phyloP scores from a whole-genome alignment of 2,329 filamentous ascomycete species.

The Thielaviopsis cerberus region DNA sequence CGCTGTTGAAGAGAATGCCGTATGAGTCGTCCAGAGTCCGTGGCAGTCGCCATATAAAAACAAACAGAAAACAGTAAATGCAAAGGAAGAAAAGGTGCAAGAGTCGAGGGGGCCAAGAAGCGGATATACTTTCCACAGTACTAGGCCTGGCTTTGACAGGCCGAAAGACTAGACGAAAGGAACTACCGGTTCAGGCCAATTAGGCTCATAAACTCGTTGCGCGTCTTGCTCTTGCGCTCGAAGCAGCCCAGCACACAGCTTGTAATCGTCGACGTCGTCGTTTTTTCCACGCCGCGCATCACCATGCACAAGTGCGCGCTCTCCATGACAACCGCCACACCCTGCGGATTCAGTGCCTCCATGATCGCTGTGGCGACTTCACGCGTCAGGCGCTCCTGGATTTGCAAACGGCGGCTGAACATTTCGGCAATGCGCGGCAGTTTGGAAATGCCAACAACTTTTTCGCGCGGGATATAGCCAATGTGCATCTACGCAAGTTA shows the following conservation, averaged over 20 bases:
- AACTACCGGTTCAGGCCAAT: conserved; percentile 36
- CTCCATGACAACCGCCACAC: conserved; percentile 94
- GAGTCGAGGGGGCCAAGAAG: background rate
- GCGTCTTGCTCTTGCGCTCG: conserved; percentile 76
- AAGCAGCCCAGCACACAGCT: conserved; percentile 97
- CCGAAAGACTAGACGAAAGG: background rate
- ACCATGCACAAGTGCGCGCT: conserved; percentile 96
- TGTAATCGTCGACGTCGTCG: conserved; percentile 68
- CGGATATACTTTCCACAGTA: conserved; percentile 1
- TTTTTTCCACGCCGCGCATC: conserved; percentile 95
- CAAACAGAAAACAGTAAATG: background rate
- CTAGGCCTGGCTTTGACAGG: background rate
- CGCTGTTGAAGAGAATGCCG: conserved; percentile 13
- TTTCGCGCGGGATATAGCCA: conserved; percentile 80
- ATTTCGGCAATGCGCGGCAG: conserved; percentile 90
- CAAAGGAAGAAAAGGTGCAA: conserved; percentile 7
- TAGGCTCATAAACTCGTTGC: conserved; percentile 86
- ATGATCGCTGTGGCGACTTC: conserved; percentile 88
- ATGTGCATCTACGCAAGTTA: conserved; percentile 99
- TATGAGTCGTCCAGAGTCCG: conserved; percentile 8
- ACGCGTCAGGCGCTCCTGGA: conserved; percentile 89
- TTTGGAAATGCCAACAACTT: conserved; percentile 89
- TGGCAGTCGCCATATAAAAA: conserved; percentile 1
- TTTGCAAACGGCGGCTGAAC: conserved; percentile 83
- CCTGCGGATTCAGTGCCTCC: conserved; percentile 81